Evolutionary conservation across 75 land plant genomes (phyloP), one percentile per base, ranked within the genome.

Genomic region (Selaginella tamariscina): DNA sequence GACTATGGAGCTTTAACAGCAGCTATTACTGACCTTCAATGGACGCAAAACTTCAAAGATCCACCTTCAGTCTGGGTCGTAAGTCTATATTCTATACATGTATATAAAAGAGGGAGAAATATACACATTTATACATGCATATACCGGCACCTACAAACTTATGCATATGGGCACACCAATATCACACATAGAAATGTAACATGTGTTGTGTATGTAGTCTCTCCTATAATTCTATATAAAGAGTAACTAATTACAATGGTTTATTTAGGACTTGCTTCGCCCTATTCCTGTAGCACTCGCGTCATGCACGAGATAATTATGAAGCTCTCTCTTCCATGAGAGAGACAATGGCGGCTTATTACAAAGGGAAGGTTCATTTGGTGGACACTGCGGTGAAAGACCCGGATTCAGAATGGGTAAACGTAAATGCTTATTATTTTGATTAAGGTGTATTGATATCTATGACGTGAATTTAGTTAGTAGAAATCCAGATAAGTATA

Each of bases 21-120:
- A 64, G 83, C 96, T 24, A 85, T 88, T 62, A 72, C 82, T 60
- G 96, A 95, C 81, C 85, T 95, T 54, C 99, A 95, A 54, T 95
- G 99, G 99, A 90, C 78, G 56, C 96, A 95, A 55, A 87, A 74
- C 63, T 95, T 90, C 72, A 95, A 81, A 66, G 91, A 95, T 65
- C 78, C 99, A 70, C 99, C 99, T 31, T 63, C 99, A 67, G 76
- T 87, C 1, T 95, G 99, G 99, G 99, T 84, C 82, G 99, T 94
- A 85, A 63, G 81, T 71, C 54, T 27, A 1, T 31, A 31, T 33
- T n/a, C 33, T 23, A 15, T 32, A 24, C 29, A 59, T 59, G n/a
- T n/a, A n/a, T n/a, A n/a, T n/a, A n/a, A n/a, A n/a, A n/a, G n/a
- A n/a, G n/a, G n/a, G n/a, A n/a, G n/a, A n/a, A n/a, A n/a, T n/a